Percentiles rank a stretch among this genome's conserved stretches.
phyloP scores from a whole-genome alignment of 2,329 filamentous ascomycete species.

The Trichoderma arundinaceum region DNA sequence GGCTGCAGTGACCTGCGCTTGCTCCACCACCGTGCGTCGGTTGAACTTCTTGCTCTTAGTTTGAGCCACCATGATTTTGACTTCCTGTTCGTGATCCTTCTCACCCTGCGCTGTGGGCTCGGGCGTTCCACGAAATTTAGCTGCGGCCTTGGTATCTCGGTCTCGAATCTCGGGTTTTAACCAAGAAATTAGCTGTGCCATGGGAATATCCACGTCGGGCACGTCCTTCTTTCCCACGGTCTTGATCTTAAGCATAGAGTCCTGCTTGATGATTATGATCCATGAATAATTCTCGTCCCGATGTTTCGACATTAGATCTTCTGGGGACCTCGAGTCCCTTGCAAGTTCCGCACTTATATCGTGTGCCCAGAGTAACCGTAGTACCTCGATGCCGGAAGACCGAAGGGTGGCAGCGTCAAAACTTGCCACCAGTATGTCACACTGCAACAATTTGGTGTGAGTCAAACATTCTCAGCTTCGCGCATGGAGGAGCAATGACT shows the following conservation, averaged over 20 bases:
- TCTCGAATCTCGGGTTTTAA: constrained; percentile 83
- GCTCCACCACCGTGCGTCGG: constrained; percentile 82
- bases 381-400: constrained; percentile 75
- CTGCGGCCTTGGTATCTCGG: constrained; percentile 66
- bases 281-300: constrained; percentile 80
- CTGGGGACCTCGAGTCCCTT: constrained; percentile 75
- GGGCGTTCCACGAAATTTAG: constrained; percentile 46
- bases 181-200: constrained; percentile 76
- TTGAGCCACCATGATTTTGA: constrained; percentile 81
- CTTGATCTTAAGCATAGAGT: constrained; percentile 77
- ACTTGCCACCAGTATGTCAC: constrained; percentile 87
- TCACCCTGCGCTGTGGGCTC: constrained; percentile 36
- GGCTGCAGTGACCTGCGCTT: constrained; percentile 65
- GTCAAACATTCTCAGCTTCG: background rate
- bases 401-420: constrained; percentile 80
- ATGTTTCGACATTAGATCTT: constrained; percentile 79
- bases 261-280: constrained; percentile 87
- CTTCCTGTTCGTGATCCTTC: constrained; percentile 67
- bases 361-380: constrained; percentile 80
- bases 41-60: constrained; percentile 92
- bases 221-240: constrained; percentile 77
- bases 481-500: constrained; percentile 41
- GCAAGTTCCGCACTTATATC: constrained; percentile 90
- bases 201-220: constrained; percentile 75
- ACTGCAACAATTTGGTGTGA: constrained; percentile 52